phyloP scores from a whole-genome alignment of 208 protist genomes.

The Baffinella frigidus region DNA sequence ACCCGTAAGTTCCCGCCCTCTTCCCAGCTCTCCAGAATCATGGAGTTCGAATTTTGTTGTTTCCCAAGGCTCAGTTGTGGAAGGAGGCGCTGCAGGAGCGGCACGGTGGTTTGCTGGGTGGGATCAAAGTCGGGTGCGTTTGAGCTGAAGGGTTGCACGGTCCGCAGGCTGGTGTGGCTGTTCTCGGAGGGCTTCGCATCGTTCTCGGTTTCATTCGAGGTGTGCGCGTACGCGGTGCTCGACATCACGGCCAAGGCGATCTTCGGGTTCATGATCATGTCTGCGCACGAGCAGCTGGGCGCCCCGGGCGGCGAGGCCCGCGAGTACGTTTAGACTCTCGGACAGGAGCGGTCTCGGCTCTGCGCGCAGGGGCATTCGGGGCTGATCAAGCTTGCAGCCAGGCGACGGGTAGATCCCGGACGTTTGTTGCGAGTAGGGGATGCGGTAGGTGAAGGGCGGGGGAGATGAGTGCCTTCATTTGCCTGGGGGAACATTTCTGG shows the following conservation, averaged over 20 bases:
- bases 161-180: slow-evolving; percentile 53
- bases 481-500: too few relatives aligned
- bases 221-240: slow-evolving; percentile 62
- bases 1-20: slow-evolving; percentile 61
- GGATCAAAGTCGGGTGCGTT: too few relatives aligned
- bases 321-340: slow-evolving; percentile 31
- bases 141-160: too few relatives aligned
- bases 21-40: neutral
- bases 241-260: slow-evolving; percentile 50
- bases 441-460: too few relatives aligned
- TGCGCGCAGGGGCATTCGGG: neutral
- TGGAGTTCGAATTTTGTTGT: too few relatives aligned
- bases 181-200: slow-evolving; percentile 65
- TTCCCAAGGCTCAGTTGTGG: too few relatives aligned
- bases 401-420: too few relatives aligned
- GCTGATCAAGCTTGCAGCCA: too few relatives aligned
- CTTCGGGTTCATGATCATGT: slow-evolving; percentile 57
- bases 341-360: neutral
- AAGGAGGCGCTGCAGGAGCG: too few relatives aligned
- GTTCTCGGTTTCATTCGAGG: slow-evolving; percentile 65
- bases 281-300: neutral
- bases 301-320: neutral
- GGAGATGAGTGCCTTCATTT: too few relatives aligned
- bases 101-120: too few relatives aligned
- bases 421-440: too few relatives aligned